These are phyloP conservation scores for Dictyophora rubrovolvata DNA, from an alignment of 768 basidiomycete species.

Conservation along the genomic window DNA sequence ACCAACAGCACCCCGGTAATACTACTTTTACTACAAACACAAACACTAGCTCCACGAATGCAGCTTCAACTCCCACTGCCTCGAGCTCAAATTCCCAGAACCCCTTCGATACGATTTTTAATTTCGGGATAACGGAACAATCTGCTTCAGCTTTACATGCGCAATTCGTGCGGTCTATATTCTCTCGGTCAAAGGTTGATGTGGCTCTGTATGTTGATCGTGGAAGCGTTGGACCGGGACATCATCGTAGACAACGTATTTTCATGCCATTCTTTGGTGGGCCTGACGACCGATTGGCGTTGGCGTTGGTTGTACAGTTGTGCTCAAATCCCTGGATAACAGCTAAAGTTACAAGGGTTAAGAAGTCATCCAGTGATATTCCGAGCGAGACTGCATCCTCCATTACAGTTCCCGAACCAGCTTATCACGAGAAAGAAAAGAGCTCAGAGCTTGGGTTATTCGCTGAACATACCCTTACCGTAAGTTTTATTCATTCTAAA, in stretches of 20 bases:
- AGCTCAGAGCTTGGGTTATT: not conserved
- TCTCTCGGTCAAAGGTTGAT: constrained; percentile 56
- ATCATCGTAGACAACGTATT: constrained; percentile 42
- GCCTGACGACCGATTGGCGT: constrained; percentile 80
- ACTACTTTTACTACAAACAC: constrained; percentile 7
- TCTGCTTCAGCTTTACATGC: constrained; percentile 55
- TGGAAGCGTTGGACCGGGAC: constrained; percentile 18
- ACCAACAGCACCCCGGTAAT: constrained; percentile 10
- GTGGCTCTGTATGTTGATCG: constrained; percentile 80
- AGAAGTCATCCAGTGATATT: constrained; percentile 32
- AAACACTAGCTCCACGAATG: constrained; percentile 1
- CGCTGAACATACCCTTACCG: too few relatives aligned
- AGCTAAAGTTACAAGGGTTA: constrained; percentile 67
- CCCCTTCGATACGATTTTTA: constrained; percentile 68
- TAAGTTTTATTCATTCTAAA: constrained; percentile 9
- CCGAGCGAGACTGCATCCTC: constrained; percentile 8
- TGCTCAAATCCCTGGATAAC: constrained; percentile 56
- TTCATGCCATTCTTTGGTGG: constrained; percentile 93
- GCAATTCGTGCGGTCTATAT: constrained; percentile 75
- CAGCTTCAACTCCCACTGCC: constrained; percentile 10
- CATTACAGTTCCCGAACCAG: constrained; percentile 19
- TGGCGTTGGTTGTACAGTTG: constrained; percentile 78
- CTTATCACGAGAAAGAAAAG: not conserved
- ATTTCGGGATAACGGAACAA: constrained; percentile 23
- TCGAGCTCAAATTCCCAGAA: constrained; percentile 28